Evolutionary conservation across 495 filamentous ascomycete genomes (phyloP).

Genomic region (Penicillium soppii): DNA sequence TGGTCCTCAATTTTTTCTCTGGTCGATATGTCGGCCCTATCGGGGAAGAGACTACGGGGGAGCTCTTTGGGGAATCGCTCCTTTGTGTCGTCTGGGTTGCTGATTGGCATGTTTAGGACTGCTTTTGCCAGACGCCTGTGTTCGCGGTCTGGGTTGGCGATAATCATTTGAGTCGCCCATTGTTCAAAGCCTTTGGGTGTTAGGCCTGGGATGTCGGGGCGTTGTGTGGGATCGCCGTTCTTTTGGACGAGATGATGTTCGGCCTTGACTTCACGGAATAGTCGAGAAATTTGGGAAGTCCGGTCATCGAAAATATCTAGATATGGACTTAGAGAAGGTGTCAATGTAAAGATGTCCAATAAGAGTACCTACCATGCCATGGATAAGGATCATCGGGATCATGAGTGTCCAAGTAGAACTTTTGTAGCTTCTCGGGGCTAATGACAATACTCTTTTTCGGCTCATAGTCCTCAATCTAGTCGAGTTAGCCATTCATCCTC

Average conservation of each 20-base stretch:
- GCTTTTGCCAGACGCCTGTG: slow-evolving; percentile 71
- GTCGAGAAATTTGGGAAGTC: slow-evolving; percentile 59
- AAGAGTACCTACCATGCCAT: slow-evolving; percentile 54
- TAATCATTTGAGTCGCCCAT: slow-evolving; percentile 75
- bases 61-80: slow-evolving; percentile 81
- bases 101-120: slow-evolving; percentile 72
- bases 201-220: slow-evolving; percentile 71
- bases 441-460: slow-evolving; percentile 77
- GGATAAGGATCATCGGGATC: slow-evolving; percentile 64
- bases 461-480: slow-evolving; percentile 73
- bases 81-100: slow-evolving; percentile 65
- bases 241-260: slow-evolving; percentile 80
- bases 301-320: slow-evolving; percentile 54
- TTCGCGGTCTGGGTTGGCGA: slow-evolving; percentile 77
- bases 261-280: slow-evolving; percentile 75
- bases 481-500: slow-evolving; percentile 19
- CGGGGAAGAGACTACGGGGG: slow-evolving; percentile 69
- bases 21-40: slow-evolving; percentile 32
- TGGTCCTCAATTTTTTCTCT: slow-evolving; percentile 44
- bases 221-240: slow-evolving; percentile 40
- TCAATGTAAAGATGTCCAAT: background rate
- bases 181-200: slow-evolving; percentile 76
- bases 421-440: slow-evolving; percentile 73
- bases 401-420: slow-evolving; percentile 69
- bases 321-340: slow-evolving; percentile 4